phyloP scores from a whole-genome alignment of 768 basidiomycete species.

The Filobasidium floriforme region DNA sequence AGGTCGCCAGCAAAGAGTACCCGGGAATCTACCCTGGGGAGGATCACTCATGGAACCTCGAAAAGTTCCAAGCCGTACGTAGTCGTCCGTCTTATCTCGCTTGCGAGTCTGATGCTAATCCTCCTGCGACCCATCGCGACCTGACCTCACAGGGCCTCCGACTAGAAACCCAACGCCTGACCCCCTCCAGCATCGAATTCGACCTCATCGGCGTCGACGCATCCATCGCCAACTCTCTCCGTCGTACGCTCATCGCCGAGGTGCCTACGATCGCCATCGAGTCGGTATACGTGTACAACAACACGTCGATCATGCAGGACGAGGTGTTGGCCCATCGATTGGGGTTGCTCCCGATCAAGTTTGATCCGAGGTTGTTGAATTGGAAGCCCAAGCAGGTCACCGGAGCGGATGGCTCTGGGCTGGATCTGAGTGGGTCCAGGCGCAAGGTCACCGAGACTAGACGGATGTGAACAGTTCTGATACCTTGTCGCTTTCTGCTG shows the following conservation, averaged over 20 bases:
- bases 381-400: constrained; percentile 34
- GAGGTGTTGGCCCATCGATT: constrained; percentile 89
- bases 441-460: constrained; percentile 27
- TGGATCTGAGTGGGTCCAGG: background rate
- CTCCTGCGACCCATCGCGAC: too few species aligned
- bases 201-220: constrained; percentile 94
- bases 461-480: constrained; percentile 24
- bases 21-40: constrained; percentile 82
- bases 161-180: constrained; percentile 55
- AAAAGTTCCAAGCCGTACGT: constrained; percentile 55
- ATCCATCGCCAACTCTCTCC: constrained; percentile 87
- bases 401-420: constrained; percentile 3
- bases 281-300: constrained; percentile 84
- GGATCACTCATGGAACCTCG: constrained; percentile 74
- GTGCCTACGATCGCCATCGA: constrained; percentile 89
- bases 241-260: constrained; percentile 89
- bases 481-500: background rate
- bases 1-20: constrained; percentile 82
- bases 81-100: too few species aligned
- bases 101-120: too few species aligned
- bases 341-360: constrained; percentile 78
- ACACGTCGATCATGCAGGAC: constrained; percentile 86
- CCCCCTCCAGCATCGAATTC: constrained; percentile 79
- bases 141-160: constrained; percentile 47
- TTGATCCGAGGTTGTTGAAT: constrained; percentile 68